Percentiles rank a stretch among this genome's conserved stretches.
Evolutionary conservation across 1,284 basidiomycete species (phyloP).

Genomic region (Ceratobasidium sp.): DNA sequence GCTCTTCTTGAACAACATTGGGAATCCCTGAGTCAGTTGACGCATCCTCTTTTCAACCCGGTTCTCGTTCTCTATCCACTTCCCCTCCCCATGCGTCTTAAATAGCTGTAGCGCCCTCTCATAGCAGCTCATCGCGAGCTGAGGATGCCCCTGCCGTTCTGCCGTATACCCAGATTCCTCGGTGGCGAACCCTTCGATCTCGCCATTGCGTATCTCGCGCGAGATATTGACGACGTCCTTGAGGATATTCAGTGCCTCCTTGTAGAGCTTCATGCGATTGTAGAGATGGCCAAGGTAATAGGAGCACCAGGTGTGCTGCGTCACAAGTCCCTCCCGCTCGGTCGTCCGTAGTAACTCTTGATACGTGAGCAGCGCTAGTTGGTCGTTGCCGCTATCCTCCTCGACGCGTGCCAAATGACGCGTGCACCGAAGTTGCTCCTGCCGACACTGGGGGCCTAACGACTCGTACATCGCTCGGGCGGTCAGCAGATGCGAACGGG

Average conservation of each 20-base stretch:
- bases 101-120: conserved; percentile 24
- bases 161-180: conserved; percentile 36
- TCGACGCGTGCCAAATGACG: conserved; percentile 32
- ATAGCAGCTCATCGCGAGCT: conserved; percentile 24
- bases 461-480: conserved; percentile 22
- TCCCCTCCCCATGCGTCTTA: conserved; percentile 7
- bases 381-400: conserved; percentile 23
- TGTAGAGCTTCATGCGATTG: conserved; percentile 9
- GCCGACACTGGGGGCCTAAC: neutral
- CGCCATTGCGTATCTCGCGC: neutral
- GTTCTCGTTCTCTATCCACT: conserved; percentile 27
- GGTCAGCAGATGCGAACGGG: conserved; percentile 2
- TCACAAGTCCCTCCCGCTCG: neutral
- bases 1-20: neutral
- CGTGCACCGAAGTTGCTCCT: conserved; percentile 21
- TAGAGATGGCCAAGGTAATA: conserved; percentile 34
- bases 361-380: conserved; percentile 12
- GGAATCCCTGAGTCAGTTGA: neutral
- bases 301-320: conserved; percentile 23
- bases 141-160: conserved; percentile 9
- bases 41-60: conserved; percentile 22
- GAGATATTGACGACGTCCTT: conserved; percentile 23
- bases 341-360: conserved; percentile 11
- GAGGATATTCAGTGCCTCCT: conserved; percentile 17
- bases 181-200: conserved; percentile 38